Evolutionary conservation across 1,284 basidiomycete species (phyloP), one percentile per base, ranked within the genome.

Genomic region (Chondrostereum purpureum): DNA sequence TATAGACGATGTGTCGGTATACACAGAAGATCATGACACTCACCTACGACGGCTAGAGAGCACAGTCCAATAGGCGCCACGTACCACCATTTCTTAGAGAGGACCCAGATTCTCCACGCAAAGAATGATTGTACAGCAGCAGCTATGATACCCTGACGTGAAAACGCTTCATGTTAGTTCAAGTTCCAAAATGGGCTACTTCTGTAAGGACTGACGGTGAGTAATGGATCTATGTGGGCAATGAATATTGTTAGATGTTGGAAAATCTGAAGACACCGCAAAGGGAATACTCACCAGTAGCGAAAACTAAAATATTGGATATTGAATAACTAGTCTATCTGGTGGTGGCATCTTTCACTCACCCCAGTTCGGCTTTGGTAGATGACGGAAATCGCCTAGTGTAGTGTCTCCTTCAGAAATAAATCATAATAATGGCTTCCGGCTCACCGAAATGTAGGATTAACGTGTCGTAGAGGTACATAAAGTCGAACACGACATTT

Each of bases 321-420:
- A n/a, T n/a, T n/a, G n/a, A n/a, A n/a, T n/a, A n/a, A n/a, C n/a
- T n/a, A n/a, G n/a, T n/a, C n/a, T n/a, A n/a, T n/a, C n/a, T n/a
- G n/a, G n/a, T n/a, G n/a, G n/a, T n/a, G n/a, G n/a, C n/a, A n/a
- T n/a, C n/a, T n/a, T n/a, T n/a, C 57, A 46, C n/a, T n/a, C 42
- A 62, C 63, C 52, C 68, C 66, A 69, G 44, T 65, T 55, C 5
- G 60, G 62, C n/a, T 50, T 55, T n/a, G 50, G 44, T 5, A 69
- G 50, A 46, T 60, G 58, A 2, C 43, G 35, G 10, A 56, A 39
- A 46, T 67, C 55, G 31, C 58, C 65, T 66, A 33, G 17, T 24
- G 41, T 24, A 35, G 12, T 24, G 18, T 36, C 13, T 6, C 6
- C 17, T 16, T 5, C n/a, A 12, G 35, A 2, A 39, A 22, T 4